phyloP scores from a whole-genome alignment of 495 filamentous ascomycete species.

The Venustampulla echinocandica region DNA sequence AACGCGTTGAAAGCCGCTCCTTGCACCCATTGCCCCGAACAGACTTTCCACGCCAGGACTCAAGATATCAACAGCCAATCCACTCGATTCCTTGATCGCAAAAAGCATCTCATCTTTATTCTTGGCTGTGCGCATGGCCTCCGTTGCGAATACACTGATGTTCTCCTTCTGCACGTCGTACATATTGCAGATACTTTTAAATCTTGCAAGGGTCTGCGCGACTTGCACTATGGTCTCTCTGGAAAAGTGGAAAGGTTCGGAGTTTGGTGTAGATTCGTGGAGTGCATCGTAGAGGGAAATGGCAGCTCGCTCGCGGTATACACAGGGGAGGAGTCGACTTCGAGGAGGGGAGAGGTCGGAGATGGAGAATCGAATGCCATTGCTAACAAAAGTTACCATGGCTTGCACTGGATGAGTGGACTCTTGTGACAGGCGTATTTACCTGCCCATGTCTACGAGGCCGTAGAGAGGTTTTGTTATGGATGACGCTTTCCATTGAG shows the following conservation, averaged over 20 bases:
- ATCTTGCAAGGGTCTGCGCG: conserved; percentile 55
- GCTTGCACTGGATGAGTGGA: not conserved
- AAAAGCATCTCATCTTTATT: conserved; percentile 62
- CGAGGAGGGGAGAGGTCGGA: conserved; percentile 63
- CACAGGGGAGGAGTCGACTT: conserved; percentile 61
- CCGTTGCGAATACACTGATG: conserved; percentile 73
- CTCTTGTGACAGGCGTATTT: conserved; percentile 15
- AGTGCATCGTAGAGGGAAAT: conserved; percentile 92
- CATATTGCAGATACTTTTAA: conserved; percentile 57
- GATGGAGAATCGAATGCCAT: conserved; percentile 91
- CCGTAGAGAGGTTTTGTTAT: conserved; percentile 39
- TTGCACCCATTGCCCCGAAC: conserved; percentile 75
- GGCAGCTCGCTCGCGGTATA: conserved; percentile 67
- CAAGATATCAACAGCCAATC: conserved; percentile 61
- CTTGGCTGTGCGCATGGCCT: conserved; percentile 74
- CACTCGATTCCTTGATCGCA: conserved; percentile 51
- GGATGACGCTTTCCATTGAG: conserved; percentile 32
- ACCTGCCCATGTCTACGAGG: conserved; percentile 73
- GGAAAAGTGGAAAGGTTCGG: conserved; percentile 50
- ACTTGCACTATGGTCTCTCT: conserved; percentile 52
- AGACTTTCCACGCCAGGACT: conserved; percentile 73
- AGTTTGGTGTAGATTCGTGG: conserved; percentile 25
- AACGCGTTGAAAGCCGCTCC: conserved; percentile 60
- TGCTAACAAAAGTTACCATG: conserved; percentile 41
- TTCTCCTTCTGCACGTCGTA: conserved; percentile 55